A percentile compares a stretch with the other conserved stretches of the same genome.
Conservation (phyloP, 352 stramenopile genomes). For the Aphanomyces astaci region DNA sequence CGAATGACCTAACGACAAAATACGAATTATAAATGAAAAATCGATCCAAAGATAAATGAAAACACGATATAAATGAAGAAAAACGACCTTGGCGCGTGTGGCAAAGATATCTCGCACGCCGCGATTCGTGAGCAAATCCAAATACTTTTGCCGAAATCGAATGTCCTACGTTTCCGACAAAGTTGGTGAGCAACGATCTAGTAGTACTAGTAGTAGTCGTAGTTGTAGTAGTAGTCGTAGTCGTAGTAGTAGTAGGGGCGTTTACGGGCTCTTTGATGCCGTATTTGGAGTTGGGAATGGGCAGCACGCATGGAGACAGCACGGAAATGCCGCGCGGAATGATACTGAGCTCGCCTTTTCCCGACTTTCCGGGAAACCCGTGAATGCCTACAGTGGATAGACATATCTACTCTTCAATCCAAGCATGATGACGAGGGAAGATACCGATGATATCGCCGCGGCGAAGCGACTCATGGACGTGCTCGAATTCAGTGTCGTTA, state of each 20-base stretch:
- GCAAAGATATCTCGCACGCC: slow-evolving; percentile 90
- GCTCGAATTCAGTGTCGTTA: slow-evolving; percentile 47
- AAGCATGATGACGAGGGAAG: neutral
- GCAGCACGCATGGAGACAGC: slow-evolving; percentile 92
- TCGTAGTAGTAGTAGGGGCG: no score
- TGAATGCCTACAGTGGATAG: slow-evolving; percentile 43
- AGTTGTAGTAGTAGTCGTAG: no score
- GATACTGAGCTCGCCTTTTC: slow-evolving; percentile 78
- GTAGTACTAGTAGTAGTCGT: no score
- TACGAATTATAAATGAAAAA: no score
- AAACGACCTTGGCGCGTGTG: slow-evolving; percentile 87
- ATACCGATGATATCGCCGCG: slow-evolving; percentile 69
- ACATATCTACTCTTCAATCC: neutral
- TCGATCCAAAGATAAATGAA: no score
- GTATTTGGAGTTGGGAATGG: slow-evolving; percentile 89
- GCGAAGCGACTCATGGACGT: slow-evolving; percentile 59
- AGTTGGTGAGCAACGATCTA: no score
- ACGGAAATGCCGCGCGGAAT: slow-evolving; percentile 83
- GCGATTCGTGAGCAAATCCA: slow-evolving; percentile 97
- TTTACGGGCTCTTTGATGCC: slow-evolving; percentile 86
- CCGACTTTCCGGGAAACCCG: slow-evolving; percentile 72
- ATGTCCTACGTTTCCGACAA: no score
- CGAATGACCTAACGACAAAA: slow-evolving; percentile 37
- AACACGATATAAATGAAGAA: slow-evolving; percentile 37
- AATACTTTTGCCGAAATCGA: slow-evolving; percentile 96